A percentile compares a stretch with the other conserved stretches of the same genome.
Evolutionary conservation across 2,329 filamentous ascomycete species (phyloP).

Genomic region (Claviceps spartinae): DNA sequence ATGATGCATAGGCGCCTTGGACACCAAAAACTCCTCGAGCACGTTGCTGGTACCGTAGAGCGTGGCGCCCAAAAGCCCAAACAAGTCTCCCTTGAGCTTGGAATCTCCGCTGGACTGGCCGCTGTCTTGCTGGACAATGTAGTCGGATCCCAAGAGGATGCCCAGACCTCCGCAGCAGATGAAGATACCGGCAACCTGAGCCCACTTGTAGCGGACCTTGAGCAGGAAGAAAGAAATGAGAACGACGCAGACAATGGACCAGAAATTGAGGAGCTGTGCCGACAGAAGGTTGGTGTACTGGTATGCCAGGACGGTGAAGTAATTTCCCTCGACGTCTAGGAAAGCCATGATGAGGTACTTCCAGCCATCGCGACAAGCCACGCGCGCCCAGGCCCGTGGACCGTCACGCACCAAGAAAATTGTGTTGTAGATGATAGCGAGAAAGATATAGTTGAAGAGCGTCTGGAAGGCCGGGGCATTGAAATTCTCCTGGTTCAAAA

Average conservation of each 20-base stretch:
- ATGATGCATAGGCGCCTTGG: constrained; percentile 76
- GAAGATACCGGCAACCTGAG: constrained; percentile 76
- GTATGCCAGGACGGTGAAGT: constrained; percentile 93
- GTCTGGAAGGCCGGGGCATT: constrained; percentile 92
- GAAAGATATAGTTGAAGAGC: constrained; percentile 83
- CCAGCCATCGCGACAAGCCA: constrained; percentile 67
- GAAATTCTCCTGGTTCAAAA: constrained; percentile 53
- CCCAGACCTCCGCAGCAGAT: constrained; percentile 86
- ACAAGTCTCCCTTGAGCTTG: constrained; percentile 81
- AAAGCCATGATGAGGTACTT: constrained; percentile 88
- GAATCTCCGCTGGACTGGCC: constrained; percentile 48
- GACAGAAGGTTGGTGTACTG: constrained; percentile 83
- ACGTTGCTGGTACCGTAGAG: constrained; percentile 88
- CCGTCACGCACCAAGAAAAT: constrained; percentile 73
- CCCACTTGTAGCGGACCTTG: constrained; percentile 74
- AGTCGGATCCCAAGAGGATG: constrained; percentile 73
- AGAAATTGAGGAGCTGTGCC: constrained; percentile 95
- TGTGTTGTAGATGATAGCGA: constrained; percentile 69
- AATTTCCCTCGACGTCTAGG: constrained; percentile 92
- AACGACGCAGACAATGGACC: constrained; percentile 91
- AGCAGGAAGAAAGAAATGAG: constrained; percentile 70
- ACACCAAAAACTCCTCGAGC: constrained; percentile 88
- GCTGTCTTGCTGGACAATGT: constrained; percentile 58
- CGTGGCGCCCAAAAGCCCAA: constrained; percentile 76
- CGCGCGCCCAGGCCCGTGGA: constrained; percentile 49